These are phyloP conservation scores for Mucuna pruriens DNA, from an alignment of 306 rosid species.

Conservation along the genomic window DNA sequence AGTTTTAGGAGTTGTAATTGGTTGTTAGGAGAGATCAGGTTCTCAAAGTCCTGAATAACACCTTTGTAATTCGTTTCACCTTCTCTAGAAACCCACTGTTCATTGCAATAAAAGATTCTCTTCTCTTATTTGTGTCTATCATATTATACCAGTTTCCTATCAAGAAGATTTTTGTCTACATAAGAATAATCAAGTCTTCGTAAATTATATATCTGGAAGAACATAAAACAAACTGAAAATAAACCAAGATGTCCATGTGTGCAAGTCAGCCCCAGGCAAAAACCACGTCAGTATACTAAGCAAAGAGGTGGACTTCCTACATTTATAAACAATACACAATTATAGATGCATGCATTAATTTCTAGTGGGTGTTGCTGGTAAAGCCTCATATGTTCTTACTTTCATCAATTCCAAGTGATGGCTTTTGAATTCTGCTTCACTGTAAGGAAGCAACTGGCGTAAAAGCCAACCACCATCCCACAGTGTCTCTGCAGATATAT, in stretches of 20 bases:
- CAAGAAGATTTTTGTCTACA: not conserved
- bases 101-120: not conserved
- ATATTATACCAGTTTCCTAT: not conserved
- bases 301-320: conserved; percentile 20
- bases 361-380: not conserved
- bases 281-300: conserved; percentile 11
- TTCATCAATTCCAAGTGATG: conserved; percentile 71
- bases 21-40: not conserved
- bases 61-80: not conserved
- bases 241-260: not conserved
- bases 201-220: conserved; percentile 7
- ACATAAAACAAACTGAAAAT: conserved; percentile 9
- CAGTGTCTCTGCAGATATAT: conserved; percentile 83
- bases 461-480: conserved; percentile 99
- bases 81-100: not conserved
- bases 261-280: conserved; percentile 8
- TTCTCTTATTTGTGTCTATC: conserved; percentile 2
- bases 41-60: not conserved
- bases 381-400: conserved; percentile 56
- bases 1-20: not conserved
- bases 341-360: conserved; percentile 18
- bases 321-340: conserved; percentile 20
- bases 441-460: conserved; percentile 90
- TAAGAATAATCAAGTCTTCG: not conserved
- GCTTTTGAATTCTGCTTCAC: conserved; percentile 76